Evolutionary conservation across 176 grass and related monocot genomes (phyloP).

Genomic region (Cenchrus americanus): DNA sequence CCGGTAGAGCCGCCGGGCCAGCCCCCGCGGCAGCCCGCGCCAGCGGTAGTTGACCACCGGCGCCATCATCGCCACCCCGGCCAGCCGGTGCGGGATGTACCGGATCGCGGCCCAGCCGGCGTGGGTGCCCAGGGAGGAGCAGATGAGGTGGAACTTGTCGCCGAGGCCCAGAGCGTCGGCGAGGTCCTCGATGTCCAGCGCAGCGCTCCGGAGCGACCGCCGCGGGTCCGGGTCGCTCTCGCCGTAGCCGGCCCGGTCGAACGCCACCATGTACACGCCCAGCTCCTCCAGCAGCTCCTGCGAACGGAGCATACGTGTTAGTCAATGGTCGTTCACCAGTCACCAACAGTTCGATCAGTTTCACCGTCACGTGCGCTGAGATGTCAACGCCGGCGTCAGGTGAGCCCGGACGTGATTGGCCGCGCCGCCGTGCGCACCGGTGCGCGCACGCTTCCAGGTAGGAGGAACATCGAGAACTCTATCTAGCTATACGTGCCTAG

Average conservation of each 20-base stretch:
- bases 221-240: conserved; percentile 76
- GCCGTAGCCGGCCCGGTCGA: conserved; percentile 79
- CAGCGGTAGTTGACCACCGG: conserved; percentile 88
- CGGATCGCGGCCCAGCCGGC: conserved; percentile 73
- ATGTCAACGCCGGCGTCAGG: background rate
- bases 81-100: conserved; percentile 75
- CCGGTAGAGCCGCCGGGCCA: conserved; percentile 52
- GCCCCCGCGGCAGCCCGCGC: conserved; percentile 56
- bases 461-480: background rate
- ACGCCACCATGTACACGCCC: conserved; percentile 73
- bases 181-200: conserved; percentile 66
- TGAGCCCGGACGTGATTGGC: background rate
- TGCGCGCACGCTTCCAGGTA: background rate
- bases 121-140: conserved; percentile 73
- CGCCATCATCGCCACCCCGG: conserved; percentile 60
- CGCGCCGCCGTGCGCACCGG: background rate
- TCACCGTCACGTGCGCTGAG: background rate
- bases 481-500: background rate
- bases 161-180: conserved; percentile 71
- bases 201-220: conserved; percentile 60
- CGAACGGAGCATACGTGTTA: background rate
- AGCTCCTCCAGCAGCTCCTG: conserved; percentile 73
- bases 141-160: conserved; percentile 62
- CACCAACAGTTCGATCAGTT: background rate
- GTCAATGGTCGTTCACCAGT: background rate